Evolutionary conservation across 495 filamentous ascomycete species (phyloP).

Genomic region (Daldinia childiae): DNA sequence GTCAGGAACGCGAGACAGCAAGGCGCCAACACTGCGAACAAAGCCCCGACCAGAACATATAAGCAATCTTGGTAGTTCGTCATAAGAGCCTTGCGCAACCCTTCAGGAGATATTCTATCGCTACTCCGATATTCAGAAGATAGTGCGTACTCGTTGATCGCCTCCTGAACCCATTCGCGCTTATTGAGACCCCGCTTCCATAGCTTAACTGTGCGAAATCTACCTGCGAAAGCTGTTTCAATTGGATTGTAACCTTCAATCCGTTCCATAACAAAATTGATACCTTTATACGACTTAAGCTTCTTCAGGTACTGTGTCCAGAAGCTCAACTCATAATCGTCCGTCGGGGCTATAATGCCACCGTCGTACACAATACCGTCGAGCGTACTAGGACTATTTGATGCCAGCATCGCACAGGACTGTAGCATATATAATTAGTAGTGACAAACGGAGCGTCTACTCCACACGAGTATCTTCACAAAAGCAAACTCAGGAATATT

Average conservation of each 20-base stretch:
- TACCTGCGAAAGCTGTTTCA: slow-evolving; percentile 41
- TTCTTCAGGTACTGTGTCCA: slow-evolving; percentile 21
- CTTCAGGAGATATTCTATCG: slow-evolving; percentile 6
- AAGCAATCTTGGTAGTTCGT: slow-evolving; percentile 39
- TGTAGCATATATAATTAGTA: slow-evolving; percentile 18
- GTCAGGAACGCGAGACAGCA: slow-evolving; percentile 53
- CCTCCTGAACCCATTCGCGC: slow-evolving; percentile 45
- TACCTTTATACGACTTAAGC: slow-evolving; percentile 14
- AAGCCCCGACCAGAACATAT: slow-evolving; percentile 43
- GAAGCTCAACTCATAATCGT: slow-evolving; percentile 36
- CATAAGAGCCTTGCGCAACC: slow-evolving; percentile 33
- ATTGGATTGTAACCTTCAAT: slow-evolving; percentile 41
- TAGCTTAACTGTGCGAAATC: slow-evolving; percentile 44
- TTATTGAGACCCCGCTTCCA: slow-evolving; percentile 48
- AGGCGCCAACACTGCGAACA: slow-evolving; percentile 48
- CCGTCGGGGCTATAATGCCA: slow-evolving; percentile 17
- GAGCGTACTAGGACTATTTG: slow-evolving; percentile 44
- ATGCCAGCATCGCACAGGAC: slow-evolving; percentile 39
- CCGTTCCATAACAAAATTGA: slow-evolving; percentile 20
- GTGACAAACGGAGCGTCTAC: not conserved
- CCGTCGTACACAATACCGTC: slow-evolving; percentile 46
- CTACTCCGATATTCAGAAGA: slow-evolving; percentile 9
- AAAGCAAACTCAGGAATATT: slow-evolving; percentile 7
- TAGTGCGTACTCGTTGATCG: slow-evolving; percentile 35
- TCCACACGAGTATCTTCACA: not conserved